Evolutionary conservation across 495 filamentous ascomycete species (phyloP).

Genomic region (Penicillium ochrochloron): DNA sequence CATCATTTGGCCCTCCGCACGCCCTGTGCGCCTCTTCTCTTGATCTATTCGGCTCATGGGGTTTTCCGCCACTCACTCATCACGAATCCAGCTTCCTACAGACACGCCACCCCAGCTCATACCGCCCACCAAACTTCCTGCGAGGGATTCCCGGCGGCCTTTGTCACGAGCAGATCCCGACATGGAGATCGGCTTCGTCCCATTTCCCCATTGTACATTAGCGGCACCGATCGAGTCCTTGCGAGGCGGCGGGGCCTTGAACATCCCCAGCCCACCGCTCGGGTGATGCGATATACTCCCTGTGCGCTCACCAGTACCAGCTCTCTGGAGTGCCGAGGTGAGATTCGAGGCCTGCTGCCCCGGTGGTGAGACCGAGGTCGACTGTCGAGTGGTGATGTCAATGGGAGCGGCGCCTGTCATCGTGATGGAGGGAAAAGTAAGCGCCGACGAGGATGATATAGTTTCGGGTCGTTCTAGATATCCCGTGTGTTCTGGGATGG

Average conservation of each 20-base stretch:
- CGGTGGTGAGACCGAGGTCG: slow-evolving; percentile 64
- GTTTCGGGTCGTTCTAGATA: neutral
- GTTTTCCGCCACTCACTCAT: slow-evolving; percentile 77
- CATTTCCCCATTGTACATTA: slow-evolving; percentile 65
- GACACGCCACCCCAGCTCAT: slow-evolving; percentile 99
- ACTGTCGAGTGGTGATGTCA: slow-evolving; percentile 65
- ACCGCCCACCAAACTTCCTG: slow-evolving; percentile 84
- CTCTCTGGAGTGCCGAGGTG: slow-evolving; percentile 61
- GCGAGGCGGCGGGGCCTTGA: slow-evolving; percentile 58
- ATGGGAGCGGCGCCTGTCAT: slow-evolving; percentile 66
- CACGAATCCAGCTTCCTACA: slow-evolving; percentile 93
- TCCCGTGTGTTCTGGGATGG: neutral
- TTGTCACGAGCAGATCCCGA: slow-evolving; percentile 74
- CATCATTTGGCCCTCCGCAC: slow-evolving; percentile 3
- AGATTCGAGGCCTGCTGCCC: slow-evolving; percentile 64
- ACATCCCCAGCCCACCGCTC: slow-evolving; percentile 59
- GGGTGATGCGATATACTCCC: slow-evolving; percentile 49
- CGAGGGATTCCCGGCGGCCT: slow-evolving; percentile 80
- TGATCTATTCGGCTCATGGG: slow-evolving; percentile 15
- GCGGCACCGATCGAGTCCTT: slow-evolving; percentile 73
- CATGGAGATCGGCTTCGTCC: slow-evolving; percentile 86
- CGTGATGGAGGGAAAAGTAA: slow-evolving; percentile 26
- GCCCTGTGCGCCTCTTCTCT: neutral
- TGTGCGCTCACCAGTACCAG: slow-evolving; percentile 46
- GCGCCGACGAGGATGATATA: slow-evolving; percentile 9